Evolutionary conservation across 2,329 filamentous ascomycete species (phyloP).

Genomic region (Thermomyces lanuginosus): DNA sequence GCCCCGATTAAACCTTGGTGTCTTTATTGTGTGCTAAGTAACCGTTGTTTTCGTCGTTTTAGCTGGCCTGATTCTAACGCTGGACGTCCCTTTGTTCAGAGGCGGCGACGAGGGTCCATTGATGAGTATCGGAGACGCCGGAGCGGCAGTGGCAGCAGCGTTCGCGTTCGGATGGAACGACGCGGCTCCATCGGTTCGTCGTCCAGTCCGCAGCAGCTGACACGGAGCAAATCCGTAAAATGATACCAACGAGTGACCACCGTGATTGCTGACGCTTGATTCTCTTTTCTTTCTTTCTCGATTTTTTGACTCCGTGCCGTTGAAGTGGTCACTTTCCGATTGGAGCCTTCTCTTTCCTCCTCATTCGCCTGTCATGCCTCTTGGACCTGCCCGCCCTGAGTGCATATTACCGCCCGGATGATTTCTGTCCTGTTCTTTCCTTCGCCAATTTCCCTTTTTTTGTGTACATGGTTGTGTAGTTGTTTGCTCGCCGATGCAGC

Average conservation of each 20-base stretch:
- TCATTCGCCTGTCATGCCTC: conserved; percentile 5
- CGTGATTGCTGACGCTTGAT: conserved; percentile 13
- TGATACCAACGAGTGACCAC: conserved; percentile 12
- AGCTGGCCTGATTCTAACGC: conserved; percentile 34
- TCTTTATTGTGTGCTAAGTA: conserved; percentile 11
- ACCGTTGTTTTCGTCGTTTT: conserved; percentile 15
- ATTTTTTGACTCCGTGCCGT: too few relatives aligned
- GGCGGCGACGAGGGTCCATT: conserved; percentile 28
- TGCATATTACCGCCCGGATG: conserved; percentile 2
- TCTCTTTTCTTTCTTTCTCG: conserved; percentile 9
- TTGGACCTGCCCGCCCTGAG: conserved; percentile 2
- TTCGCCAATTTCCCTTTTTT: conserved; percentile 14
- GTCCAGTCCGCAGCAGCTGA: conserved; percentile 19
- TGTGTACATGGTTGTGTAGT: conserved; percentile 29
- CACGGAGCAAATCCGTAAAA: conserved; percentile 29
- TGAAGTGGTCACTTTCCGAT: too few relatives aligned
- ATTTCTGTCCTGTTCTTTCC: conserved; percentile 11
- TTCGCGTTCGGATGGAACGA: conserved; percentile 23
- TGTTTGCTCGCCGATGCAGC: conserved; percentile 15
- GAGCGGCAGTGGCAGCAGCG: conserved; percentile 26
- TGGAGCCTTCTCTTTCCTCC: conserved; percentile 1
- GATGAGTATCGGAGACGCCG: conserved; percentile 25
- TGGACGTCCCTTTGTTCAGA: conserved; percentile 30
- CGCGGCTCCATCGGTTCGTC: conserved; percentile 23
- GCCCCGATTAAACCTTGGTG: conserved; percentile 6